These are phyloP conservation scores for Acmispon strigosus DNA, from an alignment of 306 rosid species.

Conservation along the genomic window DNA sequence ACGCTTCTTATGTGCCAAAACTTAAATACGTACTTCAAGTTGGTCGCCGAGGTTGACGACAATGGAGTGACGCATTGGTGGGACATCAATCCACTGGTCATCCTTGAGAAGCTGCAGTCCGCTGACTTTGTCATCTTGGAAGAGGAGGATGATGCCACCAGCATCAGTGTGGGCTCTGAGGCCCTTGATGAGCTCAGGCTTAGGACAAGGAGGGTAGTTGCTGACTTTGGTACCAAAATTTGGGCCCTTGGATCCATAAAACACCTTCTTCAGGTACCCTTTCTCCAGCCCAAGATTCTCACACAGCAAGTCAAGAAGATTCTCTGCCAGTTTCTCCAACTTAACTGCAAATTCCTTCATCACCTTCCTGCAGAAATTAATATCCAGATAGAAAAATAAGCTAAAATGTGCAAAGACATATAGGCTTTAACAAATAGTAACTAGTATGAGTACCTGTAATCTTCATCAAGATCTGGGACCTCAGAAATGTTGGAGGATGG, in stretches of 20 bases:
- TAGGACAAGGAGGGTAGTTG: slow-evolving; percentile 93
- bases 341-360: slow-evolving; percentile 69
- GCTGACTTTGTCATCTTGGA: slow-evolving; percentile 94
- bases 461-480: slow-evolving; percentile 58
- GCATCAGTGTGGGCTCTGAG: slow-evolving; percentile 97
- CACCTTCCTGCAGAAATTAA: slow-evolving; percentile 35
- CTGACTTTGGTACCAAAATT: slow-evolving; percentile 91
- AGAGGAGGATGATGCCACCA: slow-evolving; percentile 89
- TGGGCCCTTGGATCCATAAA: slow-evolving; percentile 81
- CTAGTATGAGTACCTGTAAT: slow-evolving; percentile 48
- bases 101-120: slow-evolving; percentile 96
- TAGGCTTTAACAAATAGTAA: not conserved
- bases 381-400: not conserved
- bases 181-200: slow-evolving; percentile 87
- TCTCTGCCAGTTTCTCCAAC: slow-evolving; percentile 79
- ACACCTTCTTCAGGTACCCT: slow-evolving; percentile 74
- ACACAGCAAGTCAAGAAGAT: slow-evolving; percentile 70
- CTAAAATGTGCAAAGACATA: not conserved
- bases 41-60: slow-evolving; percentile 98
- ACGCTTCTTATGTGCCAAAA: no score
- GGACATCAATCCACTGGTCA: slow-evolving; percentile 83
- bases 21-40: slow-evolving; percentile 54
- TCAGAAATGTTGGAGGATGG: slow-evolving; percentile 67
- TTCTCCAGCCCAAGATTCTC: slow-evolving; percentile 87
- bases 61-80: slow-evolving; percentile 93